phyloP scores from a whole-genome alignment of 2,329 filamentous ascomycete species.

The Hymenoscyphus linearis region DNA sequence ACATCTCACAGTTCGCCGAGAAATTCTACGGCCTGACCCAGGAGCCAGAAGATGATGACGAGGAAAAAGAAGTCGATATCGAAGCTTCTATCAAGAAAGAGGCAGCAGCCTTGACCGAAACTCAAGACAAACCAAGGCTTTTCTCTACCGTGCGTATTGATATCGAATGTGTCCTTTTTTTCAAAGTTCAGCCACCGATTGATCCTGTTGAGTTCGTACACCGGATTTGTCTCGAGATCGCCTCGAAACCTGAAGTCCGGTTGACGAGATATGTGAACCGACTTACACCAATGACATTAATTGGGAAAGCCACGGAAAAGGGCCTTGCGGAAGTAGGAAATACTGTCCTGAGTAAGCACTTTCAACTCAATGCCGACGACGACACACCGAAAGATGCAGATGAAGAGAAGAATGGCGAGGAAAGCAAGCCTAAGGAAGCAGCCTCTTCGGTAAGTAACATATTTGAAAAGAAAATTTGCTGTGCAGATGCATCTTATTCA shows the following conservation, averaged over 20 bases:
- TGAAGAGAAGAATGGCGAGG: conserved; percentile 11
- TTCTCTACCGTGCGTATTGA: conserved; percentile 51
- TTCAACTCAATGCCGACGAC: conserved; percentile 41
- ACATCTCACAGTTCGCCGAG: conserved; percentile 53
- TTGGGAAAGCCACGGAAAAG: conserved; percentile 61
- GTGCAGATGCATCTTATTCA: background rate
- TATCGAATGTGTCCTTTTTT: conserved; percentile 60
- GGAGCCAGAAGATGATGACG: conserved; percentile 33
- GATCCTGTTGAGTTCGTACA: conserved; percentile 50
- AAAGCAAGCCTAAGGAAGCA: conserved; percentile 7
- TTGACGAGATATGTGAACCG: conserved; percentile 55
- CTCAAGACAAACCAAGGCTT: conserved; percentile 35
- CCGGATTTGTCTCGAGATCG: conserved; percentile 51
- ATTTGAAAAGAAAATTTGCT: background rate
- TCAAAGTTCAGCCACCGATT: conserved; percentile 50
- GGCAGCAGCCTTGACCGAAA: conserved; percentile 54
- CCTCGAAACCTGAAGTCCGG: conserved; percentile 37
- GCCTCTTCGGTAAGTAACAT: conserved; percentile 24
- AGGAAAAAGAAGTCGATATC: conserved; percentile 50
- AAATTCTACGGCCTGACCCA: conserved; percentile 47
- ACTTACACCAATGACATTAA: conserved; percentile 49
- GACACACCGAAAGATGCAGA: conserved; percentile 16
- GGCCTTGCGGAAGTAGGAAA: conserved; percentile 61
- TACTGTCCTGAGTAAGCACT: conserved; percentile 53
- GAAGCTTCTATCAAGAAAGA: conserved; percentile 69